Percentiles rank a stretch among this genome's conserved stretches.
These are phyloP conservation scores for Alternaria triticina DNA, from an alignment of 2,329 filamentous ascomycete species.

Conservation along the genomic window DNA sequence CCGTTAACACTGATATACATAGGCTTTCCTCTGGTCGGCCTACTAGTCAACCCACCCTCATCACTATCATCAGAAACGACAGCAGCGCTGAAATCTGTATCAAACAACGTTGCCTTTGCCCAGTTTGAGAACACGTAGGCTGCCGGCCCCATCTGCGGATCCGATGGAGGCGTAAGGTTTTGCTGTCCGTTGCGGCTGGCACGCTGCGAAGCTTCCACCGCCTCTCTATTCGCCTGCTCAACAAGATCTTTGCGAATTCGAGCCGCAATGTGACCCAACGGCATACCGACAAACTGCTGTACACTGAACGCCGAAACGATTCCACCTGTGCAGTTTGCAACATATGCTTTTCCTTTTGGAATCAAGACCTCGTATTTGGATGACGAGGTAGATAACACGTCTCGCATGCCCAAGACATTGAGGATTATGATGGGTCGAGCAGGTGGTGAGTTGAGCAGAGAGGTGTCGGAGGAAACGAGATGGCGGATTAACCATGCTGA, in stretches of 20 bases:
- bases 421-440: slow-evolving; percentile 23
- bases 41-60: no score
- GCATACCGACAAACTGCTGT: slow-evolving; percentile 16
- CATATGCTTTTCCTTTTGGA: slow-evolving; percentile 17
- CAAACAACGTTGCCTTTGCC: slow-evolving; percentile 23
- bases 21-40: background rate
- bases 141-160: background rate
- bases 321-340: slow-evolving; percentile 17
- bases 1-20: background rate
- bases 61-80: background rate
- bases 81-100: slow-evolving; percentile 21
- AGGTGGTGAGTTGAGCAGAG: background rate
- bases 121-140: slow-evolving; percentile 23
- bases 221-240: slow-evolving; percentile 21
- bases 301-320: slow-evolving; percentile 16
- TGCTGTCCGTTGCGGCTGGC: background rate
- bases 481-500: slow-evolving; percentile 21
- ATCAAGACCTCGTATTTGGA: slow-evolving; percentile 16
- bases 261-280: slow-evolving; percentile 30
- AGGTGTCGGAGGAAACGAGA: slow-evolving; percentile 11
- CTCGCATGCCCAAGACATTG: slow-evolving; percentile 36
- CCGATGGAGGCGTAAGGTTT: background rate
- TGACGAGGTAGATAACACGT: slow-evolving; percentile 13
- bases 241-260: slow-evolving; percentile 28
- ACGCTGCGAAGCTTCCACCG: slow-evolving; percentile 18